These are phyloP conservation scores for Fomitopsis pinicola DNA, from an alignment of 1,284 basidiomycete species.

Conservation along the genomic window DNA sequence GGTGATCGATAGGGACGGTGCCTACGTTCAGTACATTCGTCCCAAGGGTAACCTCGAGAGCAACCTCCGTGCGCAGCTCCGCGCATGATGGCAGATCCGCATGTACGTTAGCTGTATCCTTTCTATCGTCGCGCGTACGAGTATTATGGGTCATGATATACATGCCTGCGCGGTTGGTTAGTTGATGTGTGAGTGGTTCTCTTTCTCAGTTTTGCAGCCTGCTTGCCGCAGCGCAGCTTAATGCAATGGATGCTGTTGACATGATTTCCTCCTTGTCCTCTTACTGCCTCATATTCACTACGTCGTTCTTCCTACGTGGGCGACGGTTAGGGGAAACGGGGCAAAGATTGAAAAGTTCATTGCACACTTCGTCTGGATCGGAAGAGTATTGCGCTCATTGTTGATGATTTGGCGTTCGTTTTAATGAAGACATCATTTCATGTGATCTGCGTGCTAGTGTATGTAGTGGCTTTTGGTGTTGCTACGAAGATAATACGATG, in stretches of 20 bases:
- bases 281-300: slow-evolving; percentile 71
- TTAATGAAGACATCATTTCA: background rate
- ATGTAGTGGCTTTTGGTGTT: no score
- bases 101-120: slow-evolving; percentile 20
- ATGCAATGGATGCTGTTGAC: background rate
- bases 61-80: slow-evolving; percentile 83
- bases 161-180: slow-evolving; percentile 2
- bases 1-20: slow-evolving; percentile 59
- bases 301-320: slow-evolving; percentile 54
- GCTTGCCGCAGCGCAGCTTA: background rate
- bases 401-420: background rate
- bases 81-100: slow-evolving; percentile 39
- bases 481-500: no score
- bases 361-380: slow-evolving; percentile 6
- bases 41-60: slow-evolving; percentile 81
- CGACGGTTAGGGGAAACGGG: slow-evolving; percentile 79
- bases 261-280: background rate
- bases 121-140: background rate
- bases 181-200: slow-evolving; percentile 5
- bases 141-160: background rate
- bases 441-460: background rate
- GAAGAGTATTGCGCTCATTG: background rate
- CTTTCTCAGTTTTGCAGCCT: background rate
- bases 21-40: slow-evolving; percentile 87
- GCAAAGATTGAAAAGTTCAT: slow-evolving; percentile 48